Evolutionary conservation across 2,329 filamentous ascomycete species (phyloP), one percentile per base, ranked within the genome.

Genomic region (Diaporthe caulivora): DNA sequence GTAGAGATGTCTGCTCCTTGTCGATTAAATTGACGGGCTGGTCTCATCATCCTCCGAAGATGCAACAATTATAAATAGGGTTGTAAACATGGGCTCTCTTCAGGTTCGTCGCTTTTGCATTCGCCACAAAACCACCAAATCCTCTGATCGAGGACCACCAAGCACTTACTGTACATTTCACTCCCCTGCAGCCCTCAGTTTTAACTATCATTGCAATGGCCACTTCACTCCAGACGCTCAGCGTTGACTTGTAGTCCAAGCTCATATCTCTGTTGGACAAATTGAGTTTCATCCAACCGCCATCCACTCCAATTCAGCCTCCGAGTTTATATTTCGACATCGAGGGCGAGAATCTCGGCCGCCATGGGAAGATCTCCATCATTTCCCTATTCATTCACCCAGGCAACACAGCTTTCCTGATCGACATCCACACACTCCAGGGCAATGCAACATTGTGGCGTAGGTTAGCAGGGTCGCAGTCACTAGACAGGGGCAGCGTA

Each of bases 351-450:
- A 44, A 29, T 3, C 76, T 77, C 31, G 65, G 64, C 21, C 55
- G 75, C 1, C 58, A 73, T 1, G 75, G 75, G 2, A 75, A 37
- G 17, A 71, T 77, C 0, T 74, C 76, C 42, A 70, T 77, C 24
- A 26, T 77, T 1, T 60, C 71, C 18, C n/a, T 77, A 9, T 49
- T 72, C 49, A 17, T 75, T 11, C 29, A 40, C 3, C 74, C 72
- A 15, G 29, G 3, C 3, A 10, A 80, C 18, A 69, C 76, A 2
- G 80, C 80, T 8, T 86, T 86, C 76, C 77, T 90, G 1, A 77
- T 90, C 65, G 87, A 89, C 75, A 76, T 89, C 5, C 79, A 82
- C 49, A 77, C 71, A 0, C 83, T 89, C 0, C 75, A 79, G 0
- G 18, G 71, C 24, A 24, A 26, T 37, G 15, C 57, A n/a, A n/a